Conservation (phyloP, 345 rosid genomes). For the Erodium maritimum region DNA sequence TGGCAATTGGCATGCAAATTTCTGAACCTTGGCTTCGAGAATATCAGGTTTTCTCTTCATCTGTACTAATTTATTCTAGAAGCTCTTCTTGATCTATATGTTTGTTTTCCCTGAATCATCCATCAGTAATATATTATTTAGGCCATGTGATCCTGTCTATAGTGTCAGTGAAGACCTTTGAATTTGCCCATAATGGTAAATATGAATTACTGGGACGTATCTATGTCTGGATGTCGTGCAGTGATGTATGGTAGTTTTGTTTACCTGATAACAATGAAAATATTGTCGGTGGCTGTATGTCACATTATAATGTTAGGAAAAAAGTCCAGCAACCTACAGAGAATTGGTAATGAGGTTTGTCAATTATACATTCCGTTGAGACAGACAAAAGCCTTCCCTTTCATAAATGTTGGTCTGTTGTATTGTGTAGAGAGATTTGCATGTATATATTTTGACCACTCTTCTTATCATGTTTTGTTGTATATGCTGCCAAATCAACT, state of each 20-base stretch:
- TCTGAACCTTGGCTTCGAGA: conserved; percentile 97
- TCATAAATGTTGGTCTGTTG: background rate
- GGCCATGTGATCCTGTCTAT: background rate
- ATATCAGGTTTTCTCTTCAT: conserved; percentile 48
- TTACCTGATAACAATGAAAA: background rate
- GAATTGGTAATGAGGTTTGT: background rate
- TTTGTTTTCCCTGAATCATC: background rate
- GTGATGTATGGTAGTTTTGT: background rate
- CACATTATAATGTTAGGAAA: background rate
- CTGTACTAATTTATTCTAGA: background rate
- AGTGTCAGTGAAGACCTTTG: background rate
- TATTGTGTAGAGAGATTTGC: background rate
- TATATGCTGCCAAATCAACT: background rate
- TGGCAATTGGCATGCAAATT: conserved; percentile 79
- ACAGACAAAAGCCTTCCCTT: background rate
- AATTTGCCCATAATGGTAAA: too few species aligned
- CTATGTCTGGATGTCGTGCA: background rate
- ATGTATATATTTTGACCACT: background rate
- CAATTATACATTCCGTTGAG: background rate
- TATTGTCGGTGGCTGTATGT: background rate
- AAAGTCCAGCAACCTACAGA: too few species aligned
- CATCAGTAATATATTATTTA: background rate
- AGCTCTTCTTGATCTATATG: background rate
- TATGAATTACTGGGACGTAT: background rate
- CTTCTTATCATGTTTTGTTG: background rate